Evolutionary conservation across 805 yeast genomes (phyloP), one percentile per base, ranked within the genome.

Genomic region (Spathaspora girioi): DNA sequence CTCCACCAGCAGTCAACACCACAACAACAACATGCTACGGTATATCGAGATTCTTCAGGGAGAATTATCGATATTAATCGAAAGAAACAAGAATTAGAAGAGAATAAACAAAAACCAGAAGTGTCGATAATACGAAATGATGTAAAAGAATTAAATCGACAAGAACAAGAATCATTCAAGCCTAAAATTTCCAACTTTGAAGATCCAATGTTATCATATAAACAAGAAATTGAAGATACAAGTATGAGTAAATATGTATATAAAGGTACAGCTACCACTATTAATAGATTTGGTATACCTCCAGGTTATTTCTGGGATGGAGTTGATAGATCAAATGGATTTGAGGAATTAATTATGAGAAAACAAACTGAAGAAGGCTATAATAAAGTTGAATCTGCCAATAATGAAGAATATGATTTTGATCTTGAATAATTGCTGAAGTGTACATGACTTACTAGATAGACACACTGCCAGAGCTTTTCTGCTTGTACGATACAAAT

Each of bases 231-330:
- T 19, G 53, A 40, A 47, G 59, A 53, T 55, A 65, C 73, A 15
- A 46, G 20, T 23, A 18, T 18, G 12, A 18, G 31, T 10, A n/a
- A 31, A 18, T 47, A 43, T 32, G 12, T 79, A 1, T 90, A 84
- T 58, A 63, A 49, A 18, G 60, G 68, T 27, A 84, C 85, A 0
- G 56, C 75, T 0, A 80, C 67, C 50, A 82, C 89, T 0, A 80
- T 80, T 18, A 92, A 92, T 62, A 70, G 98, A 51, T 92, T 89
- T 66, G 78, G 78, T 2, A 83, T 92, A 12, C 68, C 70, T 4
- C 96, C 97, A 0, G 97, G 97, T 0, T 73, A 75, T 56, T 73
- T 89, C 51, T 92, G 98, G 98, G 73, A 69, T 66, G 97, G 97
- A 0, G 84, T 92, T 1, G 92, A 89, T 67, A 71, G 98, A 53